Base-by-base conservation (phyloP, 1,139 yeast genomes). In the Spathaspora sp. region DNA sequence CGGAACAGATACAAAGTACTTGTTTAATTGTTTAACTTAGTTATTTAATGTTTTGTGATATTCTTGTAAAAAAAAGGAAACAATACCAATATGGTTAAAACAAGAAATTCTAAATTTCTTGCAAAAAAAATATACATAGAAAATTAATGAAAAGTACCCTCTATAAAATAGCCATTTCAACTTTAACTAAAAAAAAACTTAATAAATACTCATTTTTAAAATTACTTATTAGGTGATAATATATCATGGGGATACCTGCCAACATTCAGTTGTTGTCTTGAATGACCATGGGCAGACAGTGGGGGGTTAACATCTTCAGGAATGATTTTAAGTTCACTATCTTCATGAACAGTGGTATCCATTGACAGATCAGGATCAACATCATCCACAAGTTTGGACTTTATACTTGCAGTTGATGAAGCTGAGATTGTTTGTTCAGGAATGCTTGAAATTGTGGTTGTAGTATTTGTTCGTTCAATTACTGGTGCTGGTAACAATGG, bases 221-320 rank as follows among this genome's bases (percentile, higher is more conserved):
- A 41, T 38, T 38, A 39, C 40, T 44, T 41, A 23, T 42, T 18
- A 8, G 55, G 51, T 13, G 61, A 57, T 15, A 57, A 41, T 10
- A 57, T 56, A 43, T 58, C 54, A 45, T 58, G 60, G 9, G 61
- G 61, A 42, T 54, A 56, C 27, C 57, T 50, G 25, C 56, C 59
- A 15, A 55, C 45, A 46, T 53, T 55, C 55, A 51, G 56, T 38
- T 49, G 52, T 33, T 52, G 48, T 15, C 55, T 49, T 25, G 47
- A 44, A 40, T 50, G 55, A 7, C 49, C 44, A 11, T 39, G 46
- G 4, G 44, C 26, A 11, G 40, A 39, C 47, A 34, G 24, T 33
- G 55, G 56, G 3, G 55, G 56, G 41, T 53, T 49, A 18, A 20
- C 39, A 29, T 46, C 45, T 37, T 47, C 55, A 4, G 47, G 48